phyloP scores from a whole-genome alignment of 1,139 yeast species.

The Arxiozyma bovina region DNA sequence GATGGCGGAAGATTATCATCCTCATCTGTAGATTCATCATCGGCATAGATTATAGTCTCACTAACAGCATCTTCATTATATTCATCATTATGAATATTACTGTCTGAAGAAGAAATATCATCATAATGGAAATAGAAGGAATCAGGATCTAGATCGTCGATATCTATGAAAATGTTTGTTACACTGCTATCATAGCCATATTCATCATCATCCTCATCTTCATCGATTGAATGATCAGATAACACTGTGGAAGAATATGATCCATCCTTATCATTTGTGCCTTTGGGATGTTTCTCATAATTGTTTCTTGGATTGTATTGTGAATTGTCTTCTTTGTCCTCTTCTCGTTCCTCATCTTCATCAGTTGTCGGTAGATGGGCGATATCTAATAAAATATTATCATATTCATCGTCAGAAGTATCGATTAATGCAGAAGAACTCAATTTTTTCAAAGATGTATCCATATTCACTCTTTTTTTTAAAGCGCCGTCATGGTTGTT shows the following conservation, averaged over 20 bases:
- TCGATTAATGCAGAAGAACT: conserved; percentile 24
- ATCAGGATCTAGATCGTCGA: conserved; percentile 35
- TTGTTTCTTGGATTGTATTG: background rate
- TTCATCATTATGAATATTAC: conserved; percentile 18
- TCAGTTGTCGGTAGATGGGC: conserved; percentile 33
- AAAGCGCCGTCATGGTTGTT: conserved; percentile 9
- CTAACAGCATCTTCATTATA: conserved; percentile 18
- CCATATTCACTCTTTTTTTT: conserved; percentile 11
- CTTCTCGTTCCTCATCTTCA: conserved; percentile 12
- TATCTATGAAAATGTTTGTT: conserved; percentile 31
- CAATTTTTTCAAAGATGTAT: conserved; percentile 17
- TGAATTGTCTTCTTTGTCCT: background rate
- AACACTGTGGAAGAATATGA: background rate
- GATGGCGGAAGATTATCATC: conserved; percentile 68
- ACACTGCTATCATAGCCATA: conserved; percentile 28
- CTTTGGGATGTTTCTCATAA: background rate
- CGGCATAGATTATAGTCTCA: conserved; percentile 28
- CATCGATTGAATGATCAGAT: background rate
- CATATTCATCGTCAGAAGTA: conserved; percentile 32
- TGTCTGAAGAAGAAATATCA: conserved; percentile 11
- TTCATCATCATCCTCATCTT: conserved; percentile 15
- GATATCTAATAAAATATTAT: conserved; percentile 30
- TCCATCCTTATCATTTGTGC: background rate
- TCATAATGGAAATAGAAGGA: conserved; percentile 31
- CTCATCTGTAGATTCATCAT: conserved; percentile 88